These are phyloP conservation scores for Linnemannia elongata DNA, from an alignment of 192 early-diverging fungal genomes.

Conservation along the genomic window DNA sequence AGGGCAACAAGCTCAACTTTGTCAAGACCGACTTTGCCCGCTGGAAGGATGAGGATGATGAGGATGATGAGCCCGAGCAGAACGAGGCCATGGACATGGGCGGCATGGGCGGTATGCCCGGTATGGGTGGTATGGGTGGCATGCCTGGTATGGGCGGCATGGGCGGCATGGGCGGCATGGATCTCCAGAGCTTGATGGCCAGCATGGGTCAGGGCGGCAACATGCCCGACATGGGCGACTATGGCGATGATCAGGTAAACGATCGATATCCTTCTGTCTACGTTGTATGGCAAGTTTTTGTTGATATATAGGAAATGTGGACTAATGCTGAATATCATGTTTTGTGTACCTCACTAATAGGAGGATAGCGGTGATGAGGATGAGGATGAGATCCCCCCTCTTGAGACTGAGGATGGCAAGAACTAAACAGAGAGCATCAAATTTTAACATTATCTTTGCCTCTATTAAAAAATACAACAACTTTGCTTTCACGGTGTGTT, in stretches of 20 bases:
- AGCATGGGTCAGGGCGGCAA: conserved; percentile 28
- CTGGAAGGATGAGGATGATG: conserved; percentile 97
- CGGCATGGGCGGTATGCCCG: conserved; percentile 78
- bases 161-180: conserved; percentile 32
- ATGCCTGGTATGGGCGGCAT: conserved; percentile 40
- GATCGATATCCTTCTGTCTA: background rate
- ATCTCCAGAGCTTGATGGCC: conserved; percentile 37
- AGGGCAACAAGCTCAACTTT: conserved; percentile 76
- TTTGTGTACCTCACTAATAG: conserved; percentile 11
- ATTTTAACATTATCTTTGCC: background rate
- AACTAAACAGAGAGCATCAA: conserved; percentile 16
- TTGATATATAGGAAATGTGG: background rate
- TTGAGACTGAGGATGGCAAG: conserved; percentile 30
- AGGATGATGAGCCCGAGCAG: conserved; percentile 67
- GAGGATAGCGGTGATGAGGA: conserved; percentile 32
- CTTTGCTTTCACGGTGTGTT: background rate
- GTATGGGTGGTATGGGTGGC: conserved; percentile 59
- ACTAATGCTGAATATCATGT: background rate
- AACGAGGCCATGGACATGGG: conserved; percentile 55
- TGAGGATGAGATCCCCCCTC: conserved; percentile 39
- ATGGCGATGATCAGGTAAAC: conserved; percentile 21
- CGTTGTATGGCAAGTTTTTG: background rate
- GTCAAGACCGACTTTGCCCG: conserved; percentile 92
- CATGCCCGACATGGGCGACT: conserved; percentile 7
- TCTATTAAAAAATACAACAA: background rate